These are phyloP conservation scores for Candida coquimbonensis DNA, from an alignment of 805 yeast genomes.

Conservation along the genomic window DNA sequence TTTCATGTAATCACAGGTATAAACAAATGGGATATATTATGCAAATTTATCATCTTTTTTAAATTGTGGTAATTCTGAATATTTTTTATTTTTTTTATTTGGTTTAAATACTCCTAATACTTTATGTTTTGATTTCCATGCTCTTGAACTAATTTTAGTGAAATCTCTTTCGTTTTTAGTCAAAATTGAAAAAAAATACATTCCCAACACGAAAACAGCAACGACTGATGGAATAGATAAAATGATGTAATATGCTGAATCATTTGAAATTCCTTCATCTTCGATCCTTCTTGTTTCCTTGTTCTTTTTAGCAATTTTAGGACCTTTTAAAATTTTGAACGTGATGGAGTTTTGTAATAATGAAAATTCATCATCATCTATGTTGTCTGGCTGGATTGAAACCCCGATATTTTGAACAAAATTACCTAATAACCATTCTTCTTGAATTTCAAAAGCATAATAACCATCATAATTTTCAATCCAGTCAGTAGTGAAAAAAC, in stretches of 20 bases:
- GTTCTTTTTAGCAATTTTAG: conserved; percentile 34
- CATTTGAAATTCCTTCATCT: conserved; percentile 39
- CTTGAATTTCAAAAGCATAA: conserved; percentile 51
- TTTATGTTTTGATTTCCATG: conserved; percentile 29
- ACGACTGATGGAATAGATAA: conserved; percentile 65
- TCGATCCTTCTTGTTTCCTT: conserved; percentile 36
- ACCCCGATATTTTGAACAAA: conserved; percentile 51
- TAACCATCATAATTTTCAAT: conserved; percentile 52
- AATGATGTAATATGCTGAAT: conserved; percentile 54
- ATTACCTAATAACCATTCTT: conserved; percentile 56
- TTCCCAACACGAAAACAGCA: conserved; percentile 46
- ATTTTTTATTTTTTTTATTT: conserved; percentile 30
- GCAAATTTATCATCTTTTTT: conserved; percentile 17
- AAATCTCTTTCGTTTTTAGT: conserved; percentile 53
- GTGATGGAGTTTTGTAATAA: conserved; percentile 45
- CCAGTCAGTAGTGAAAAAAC: conserved; percentile 74
- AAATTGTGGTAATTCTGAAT: conserved; percentile 35
- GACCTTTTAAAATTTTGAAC: conserved; percentile 34
- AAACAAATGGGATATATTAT: not conserved
- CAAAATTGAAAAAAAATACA: conserved; percentile 56
- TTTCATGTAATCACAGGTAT: not conserved
- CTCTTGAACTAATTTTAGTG: conserved; percentile 32
- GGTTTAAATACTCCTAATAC: conserved; percentile 34
- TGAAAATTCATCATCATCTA: conserved; percentile 60
- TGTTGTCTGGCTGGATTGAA: conserved; percentile 66